These are phyloP conservation scores for Ambrosia trifida DNA, from an alignment of 129 eudicot species.

Conservation along the genomic window DNA sequence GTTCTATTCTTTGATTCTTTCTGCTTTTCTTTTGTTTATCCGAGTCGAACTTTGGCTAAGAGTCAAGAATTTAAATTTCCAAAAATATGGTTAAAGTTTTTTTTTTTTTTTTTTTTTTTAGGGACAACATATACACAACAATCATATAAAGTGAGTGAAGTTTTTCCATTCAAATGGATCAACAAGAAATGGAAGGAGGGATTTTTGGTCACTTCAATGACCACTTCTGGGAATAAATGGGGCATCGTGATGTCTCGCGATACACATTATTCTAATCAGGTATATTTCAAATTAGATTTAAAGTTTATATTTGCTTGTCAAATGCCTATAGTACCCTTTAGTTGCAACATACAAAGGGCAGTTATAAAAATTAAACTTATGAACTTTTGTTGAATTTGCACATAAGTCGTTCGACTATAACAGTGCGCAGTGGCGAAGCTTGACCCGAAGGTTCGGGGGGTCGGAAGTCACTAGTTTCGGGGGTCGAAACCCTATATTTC, in stretches of 20 bases:
- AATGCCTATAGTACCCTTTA: not conserved
- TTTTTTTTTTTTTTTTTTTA: slow-evolving; percentile 13
- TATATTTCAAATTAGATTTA: slow-evolving; percentile 12
- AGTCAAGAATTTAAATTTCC: slow-evolving; percentile 10
- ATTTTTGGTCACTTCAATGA: slow-evolving; percentile 76
- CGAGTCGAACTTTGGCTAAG: not conserved
- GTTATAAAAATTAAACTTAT: not conserved
- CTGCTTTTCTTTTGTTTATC: not conserved
- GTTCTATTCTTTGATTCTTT: slow-evolving; percentile 2
- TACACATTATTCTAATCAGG: slow-evolving; percentile 64
- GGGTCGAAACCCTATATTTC: no score
- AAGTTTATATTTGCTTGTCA: not conserved
- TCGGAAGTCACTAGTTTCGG: no score
- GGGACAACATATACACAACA: slow-evolving; percentile 72
- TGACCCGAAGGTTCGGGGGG: no score
- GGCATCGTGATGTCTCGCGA: slow-evolving; percentile 87
- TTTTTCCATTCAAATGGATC: slow-evolving; percentile 86
- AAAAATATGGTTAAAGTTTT: slow-evolving; percentile 11
- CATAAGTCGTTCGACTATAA: no score
- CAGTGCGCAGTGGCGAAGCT: no score
- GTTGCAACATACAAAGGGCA: not conserved
- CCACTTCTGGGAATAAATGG: slow-evolving; percentile 78
- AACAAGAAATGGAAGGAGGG: slow-evolving; percentile 90
- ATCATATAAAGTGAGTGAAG: slow-evolving; percentile 84
- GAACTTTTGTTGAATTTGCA: not conserved